phyloP scores from a whole-genome alignment of 139 green algal species.

The Chlamydomonas asymmetrica region DNA sequence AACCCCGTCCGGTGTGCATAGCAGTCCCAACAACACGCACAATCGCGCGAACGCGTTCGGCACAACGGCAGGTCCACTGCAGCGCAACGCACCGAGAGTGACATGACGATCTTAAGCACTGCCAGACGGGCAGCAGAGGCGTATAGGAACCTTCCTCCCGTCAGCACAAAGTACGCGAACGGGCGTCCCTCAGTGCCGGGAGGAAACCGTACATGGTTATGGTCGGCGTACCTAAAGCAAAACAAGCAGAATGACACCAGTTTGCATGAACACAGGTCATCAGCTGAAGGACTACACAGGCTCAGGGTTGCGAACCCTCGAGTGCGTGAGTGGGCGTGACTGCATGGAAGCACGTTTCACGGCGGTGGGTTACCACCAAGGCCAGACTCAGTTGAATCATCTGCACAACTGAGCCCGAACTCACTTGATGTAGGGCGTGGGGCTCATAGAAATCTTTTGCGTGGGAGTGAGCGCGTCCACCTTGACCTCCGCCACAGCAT shows the following conservation, averaged over 20 bases:
- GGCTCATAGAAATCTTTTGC: constrained; percentile 41
- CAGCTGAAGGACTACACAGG: neutral
- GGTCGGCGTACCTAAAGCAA: constrained; percentile 87
- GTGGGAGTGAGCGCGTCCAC: constrained; percentile 28
- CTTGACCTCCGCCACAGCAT: constrained; percentile 22
- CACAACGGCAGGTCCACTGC: neutral
- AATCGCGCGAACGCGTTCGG: neutral
- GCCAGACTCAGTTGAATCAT: neutral
- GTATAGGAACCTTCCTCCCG: constrained; percentile 97
- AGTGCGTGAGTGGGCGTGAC: neutral
- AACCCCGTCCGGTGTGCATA: too few relatives aligned
- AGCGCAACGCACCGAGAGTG: constrained; percentile 78
- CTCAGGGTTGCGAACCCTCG: neutral
- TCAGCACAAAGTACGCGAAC: constrained; percentile 98
- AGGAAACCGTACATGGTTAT: constrained; percentile 80
- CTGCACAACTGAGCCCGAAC: neutral
- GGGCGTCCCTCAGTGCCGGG: constrained; percentile 83
- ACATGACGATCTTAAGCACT: constrained; percentile 97
- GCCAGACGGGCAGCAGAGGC: constrained; percentile 91
- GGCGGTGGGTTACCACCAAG: neutral
- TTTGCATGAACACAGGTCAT: neutral
- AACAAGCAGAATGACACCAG: neutral
- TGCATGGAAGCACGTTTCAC: neutral
- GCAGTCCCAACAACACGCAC: too few relatives aligned
- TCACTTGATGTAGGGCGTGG: constrained; percentile 55